Conservation (phyloP, 2,329 filamentous ascomycete genomes). For the Geosmithia morbida region DNA sequence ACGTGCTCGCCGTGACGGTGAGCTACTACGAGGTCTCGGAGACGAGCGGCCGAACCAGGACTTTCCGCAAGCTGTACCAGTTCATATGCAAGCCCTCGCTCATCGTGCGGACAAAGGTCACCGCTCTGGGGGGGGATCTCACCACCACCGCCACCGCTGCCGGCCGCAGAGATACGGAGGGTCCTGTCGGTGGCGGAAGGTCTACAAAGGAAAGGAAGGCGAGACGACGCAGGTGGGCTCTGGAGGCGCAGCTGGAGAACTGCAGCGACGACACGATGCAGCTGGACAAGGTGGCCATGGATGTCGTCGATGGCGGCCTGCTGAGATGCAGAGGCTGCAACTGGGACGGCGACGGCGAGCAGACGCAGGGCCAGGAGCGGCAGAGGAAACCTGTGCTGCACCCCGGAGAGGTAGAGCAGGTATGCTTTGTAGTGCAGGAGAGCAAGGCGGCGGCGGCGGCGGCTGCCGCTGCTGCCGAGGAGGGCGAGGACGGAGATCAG, state of each 20-base stretch:
- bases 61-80: constrained; percentile 91
- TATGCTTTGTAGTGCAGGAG: constrained; percentile 40
- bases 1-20: constrained; percentile 85
- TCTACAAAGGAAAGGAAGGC: neutral
- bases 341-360: constrained; percentile 28
- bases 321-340: constrained; percentile 40
- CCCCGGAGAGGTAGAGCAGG: constrained; percentile 50
- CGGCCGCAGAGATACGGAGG: too few species aligned
- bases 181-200: too few species aligned
- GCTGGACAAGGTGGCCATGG: constrained; percentile 51
- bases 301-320: constrained; percentile 33
- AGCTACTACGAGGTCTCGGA: constrained; percentile 83
- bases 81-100: constrained; percentile 86
- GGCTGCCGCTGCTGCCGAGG: constrained; percentile 10
- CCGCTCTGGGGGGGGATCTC: constrained; percentile 30
- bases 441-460: neutral
- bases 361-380: neutral
- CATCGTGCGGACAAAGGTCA: constrained; percentile 81
- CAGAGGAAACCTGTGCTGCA: constrained; percentile 36
- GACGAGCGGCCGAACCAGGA: constrained; percentile 56
- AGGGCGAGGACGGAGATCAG: constrained; percentile 14
- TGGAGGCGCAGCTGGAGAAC: constrained; percentile 95
- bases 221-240: constrained; percentile 40
- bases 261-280: constrained; percentile 72
- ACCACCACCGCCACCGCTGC: neutral